phyloP scores from a whole-genome alignment of 352 stramenopile species.

The Globisporangium lucens region DNA sequence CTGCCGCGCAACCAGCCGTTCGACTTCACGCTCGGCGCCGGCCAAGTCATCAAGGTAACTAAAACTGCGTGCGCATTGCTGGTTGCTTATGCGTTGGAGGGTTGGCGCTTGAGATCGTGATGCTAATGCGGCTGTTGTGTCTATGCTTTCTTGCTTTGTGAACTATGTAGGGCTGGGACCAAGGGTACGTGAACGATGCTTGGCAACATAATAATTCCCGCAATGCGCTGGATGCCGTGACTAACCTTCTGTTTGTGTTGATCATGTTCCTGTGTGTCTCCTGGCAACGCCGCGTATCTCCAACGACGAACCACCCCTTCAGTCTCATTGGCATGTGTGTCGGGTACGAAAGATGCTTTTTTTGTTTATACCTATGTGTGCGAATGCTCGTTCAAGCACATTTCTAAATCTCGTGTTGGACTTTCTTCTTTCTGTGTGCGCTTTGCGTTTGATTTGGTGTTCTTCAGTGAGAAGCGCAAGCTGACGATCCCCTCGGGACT shows the following conservation, averaged over 20 bases:
- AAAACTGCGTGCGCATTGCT: neutral
- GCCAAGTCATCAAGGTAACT: constrained; percentile 93
- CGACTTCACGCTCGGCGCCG: constrained; percentile 92
- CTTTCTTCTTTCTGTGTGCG: constrained; percentile 3
- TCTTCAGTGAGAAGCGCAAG: constrained; percentile 77
- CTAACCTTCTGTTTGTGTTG: neutral
- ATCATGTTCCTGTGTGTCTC: constrained; percentile 10
- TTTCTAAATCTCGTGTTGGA: neutral
- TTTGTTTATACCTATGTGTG: too few relatives aligned
- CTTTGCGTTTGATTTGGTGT: constrained; percentile 7
- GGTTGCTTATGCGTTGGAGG: neutral
- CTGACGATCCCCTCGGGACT: constrained; percentile 86
- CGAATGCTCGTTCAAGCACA: neutral
- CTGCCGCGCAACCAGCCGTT: constrained; percentile 92
- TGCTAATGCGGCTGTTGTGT: constrained; percentile 7
- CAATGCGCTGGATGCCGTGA: neutral
- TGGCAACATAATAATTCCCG: neutral
- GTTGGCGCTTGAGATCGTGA: constrained; percentile 3
- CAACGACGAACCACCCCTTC: neutral
- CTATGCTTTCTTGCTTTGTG: constrained; percentile 4
- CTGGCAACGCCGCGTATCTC: neutral
- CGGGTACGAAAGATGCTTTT: constrained; percentile 35
- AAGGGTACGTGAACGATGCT: constrained; percentile 38
- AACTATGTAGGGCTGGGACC: constrained; percentile 60
- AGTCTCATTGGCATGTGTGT: constrained; percentile 88